A percentile compares a stretch with the other conserved stretches of the same genome.
Conservation (phyloP, 768 basidiomycete genomes). For the Tylopilus vinaceipallidus region DNA sequence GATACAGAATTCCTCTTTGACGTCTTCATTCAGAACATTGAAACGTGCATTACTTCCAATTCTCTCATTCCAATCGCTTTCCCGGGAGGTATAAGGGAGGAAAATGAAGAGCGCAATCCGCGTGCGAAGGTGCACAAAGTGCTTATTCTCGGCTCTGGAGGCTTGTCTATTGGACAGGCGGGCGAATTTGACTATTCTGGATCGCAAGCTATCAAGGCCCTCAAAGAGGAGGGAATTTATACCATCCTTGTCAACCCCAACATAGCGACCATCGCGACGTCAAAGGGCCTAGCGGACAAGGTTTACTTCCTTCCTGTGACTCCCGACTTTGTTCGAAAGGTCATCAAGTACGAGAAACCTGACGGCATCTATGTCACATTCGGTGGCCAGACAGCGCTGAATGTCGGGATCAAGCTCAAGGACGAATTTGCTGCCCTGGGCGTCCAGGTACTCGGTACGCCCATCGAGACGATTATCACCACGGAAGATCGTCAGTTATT, state of each 20-base stretch:
- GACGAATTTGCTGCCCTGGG: conserved; percentile 92
- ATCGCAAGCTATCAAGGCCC: conserved; percentile 97
- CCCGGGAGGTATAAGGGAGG: conserved; percentile 78
- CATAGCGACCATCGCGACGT: conserved; percentile 97
- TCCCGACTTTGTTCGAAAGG: conserved; percentile 95
- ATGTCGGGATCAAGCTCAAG: conserved; percentile 96
- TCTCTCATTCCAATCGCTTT: conserved; percentile 58
- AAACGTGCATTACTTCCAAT: conserved; percentile 64
- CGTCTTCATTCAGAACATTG: conserved; percentile 88
- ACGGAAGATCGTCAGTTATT: conserved; percentile 97
- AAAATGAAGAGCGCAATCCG: conserved; percentile 73
- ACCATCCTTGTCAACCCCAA: conserved; percentile 99
- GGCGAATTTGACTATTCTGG: conserved; percentile 99
- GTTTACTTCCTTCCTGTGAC: conserved; percentile 99
- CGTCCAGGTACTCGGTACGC: conserved; percentile 92
- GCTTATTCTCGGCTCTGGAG: conserved; percentile 94
- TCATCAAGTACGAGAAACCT: conserved; percentile 98
- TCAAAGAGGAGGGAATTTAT: conserved; percentile 99
- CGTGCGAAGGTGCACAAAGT: conserved; percentile 86
- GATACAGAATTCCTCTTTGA: conserved; percentile 99
- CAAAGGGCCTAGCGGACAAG: conserved; percentile 97
- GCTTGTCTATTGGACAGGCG: conserved; percentile 96
- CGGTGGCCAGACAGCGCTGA: conserved; percentile 95
- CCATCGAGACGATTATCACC: conserved; percentile 94
- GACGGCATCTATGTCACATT: conserved; percentile 99